Conservation (phyloP, 78 protist species). For the Mastigamoeba balamuthi region DNA sequence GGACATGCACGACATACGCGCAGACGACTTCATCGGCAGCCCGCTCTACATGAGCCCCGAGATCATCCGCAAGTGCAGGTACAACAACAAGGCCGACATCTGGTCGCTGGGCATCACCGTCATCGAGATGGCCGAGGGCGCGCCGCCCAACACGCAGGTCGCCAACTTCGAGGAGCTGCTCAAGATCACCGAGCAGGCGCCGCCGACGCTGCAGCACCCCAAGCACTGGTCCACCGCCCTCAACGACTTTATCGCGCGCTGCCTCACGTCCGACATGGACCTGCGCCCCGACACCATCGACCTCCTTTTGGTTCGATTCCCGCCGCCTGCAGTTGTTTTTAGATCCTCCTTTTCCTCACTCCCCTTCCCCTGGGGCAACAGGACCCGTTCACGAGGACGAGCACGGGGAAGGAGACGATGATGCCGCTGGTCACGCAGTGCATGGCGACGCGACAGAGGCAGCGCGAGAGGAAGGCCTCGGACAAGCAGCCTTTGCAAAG, state of each 20-base stretch:
- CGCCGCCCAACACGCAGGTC: conserved; percentile 29
- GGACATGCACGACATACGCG: conserved; percentile 17
- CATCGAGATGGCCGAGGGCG: conserved; percentile 42
- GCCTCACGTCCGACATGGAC: conserved; percentile 64
- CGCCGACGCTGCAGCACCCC: conserved; percentile 50
- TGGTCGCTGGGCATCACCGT: not conserved
- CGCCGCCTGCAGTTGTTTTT: not conserved
- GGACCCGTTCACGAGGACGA: not conserved
- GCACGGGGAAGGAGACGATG: too few species aligned
- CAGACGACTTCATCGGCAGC: conserved; percentile 37
- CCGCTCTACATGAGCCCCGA: conserved; percentile 64
- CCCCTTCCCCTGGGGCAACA: too few species aligned
- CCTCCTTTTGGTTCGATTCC: conserved; percentile 10
- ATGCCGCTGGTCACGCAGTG: too few species aligned
- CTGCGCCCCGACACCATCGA: conserved; percentile 45
- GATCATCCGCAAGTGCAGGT: conserved; percentile 29
- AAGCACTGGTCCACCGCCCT: conserved; percentile 50
- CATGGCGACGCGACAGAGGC: too few species aligned
- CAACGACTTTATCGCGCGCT: conserved; percentile 54
- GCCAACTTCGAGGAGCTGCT: not conserved
- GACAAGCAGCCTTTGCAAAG: too few species aligned
- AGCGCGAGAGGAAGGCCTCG: too few species aligned
- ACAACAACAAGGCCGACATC: conserved; percentile 15
- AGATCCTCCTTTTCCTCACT: not conserved
- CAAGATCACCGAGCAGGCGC: not conserved